These are phyloP conservation scores for Naganishia kalamii DNA, from an alignment of 768 basidiomycete genomes.

Conservation along the genomic window DNA sequence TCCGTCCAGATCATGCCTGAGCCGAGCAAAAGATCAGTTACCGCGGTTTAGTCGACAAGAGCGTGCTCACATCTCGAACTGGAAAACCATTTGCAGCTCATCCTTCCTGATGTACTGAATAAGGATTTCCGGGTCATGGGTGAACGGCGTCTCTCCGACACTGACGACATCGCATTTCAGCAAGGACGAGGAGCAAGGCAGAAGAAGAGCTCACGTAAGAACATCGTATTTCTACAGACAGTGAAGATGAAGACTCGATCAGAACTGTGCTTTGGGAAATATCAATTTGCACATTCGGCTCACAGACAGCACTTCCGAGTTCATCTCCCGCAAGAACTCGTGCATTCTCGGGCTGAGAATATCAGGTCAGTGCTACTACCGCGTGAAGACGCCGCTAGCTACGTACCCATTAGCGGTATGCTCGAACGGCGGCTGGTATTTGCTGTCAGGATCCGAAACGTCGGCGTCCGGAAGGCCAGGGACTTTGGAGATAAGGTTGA, in stretches of 20 bases:
- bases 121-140: conserved; percentile 49
- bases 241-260: too few relatives aligned
- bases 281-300: conserved; percentile 37
- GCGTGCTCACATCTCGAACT: conserved; percentile 36
- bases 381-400: too few relatives aligned
- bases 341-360: conserved; percentile 57
- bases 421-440: conserved; percentile 55
- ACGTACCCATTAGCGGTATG: conserved; percentile 56
- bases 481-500: conserved; percentile 63
- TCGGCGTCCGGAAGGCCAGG: conserved; percentile 63
- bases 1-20: conserved; percentile 43
- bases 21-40: not conserved
- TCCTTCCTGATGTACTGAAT: conserved; percentile 57
- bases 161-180: conserved; percentile 21
- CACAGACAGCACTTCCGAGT: conserved; percentile 58
- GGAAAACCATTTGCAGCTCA: conserved; percentile 44
- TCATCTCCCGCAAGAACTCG: conserved; percentile 64
- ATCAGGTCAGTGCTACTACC: not conserved
- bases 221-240: conserved; percentile 28
- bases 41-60: conserved; percentile 29
- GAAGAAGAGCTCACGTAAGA: conserved; percentile 26
- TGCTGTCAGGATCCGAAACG: conserved; percentile 52
- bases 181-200: not conserved
- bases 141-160: conserved; percentile 44
- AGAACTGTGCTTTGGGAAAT: not conserved